Evolutionary conservation across 345 rosid genomes (phyloP).

Genomic region (Excoecaria agallocha): DNA sequence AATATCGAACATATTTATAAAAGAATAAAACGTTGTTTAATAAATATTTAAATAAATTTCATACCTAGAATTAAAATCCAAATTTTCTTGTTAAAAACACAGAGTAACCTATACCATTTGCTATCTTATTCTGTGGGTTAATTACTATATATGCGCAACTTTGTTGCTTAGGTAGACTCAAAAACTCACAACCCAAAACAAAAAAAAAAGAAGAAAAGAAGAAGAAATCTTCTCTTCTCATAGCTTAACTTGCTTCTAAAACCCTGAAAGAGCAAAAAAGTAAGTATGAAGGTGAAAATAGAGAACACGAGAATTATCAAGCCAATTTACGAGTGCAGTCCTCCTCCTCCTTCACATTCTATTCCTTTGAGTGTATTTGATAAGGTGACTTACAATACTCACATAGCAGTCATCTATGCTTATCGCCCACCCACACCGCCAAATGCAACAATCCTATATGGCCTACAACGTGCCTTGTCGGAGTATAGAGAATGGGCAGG

Average conservation of each 20-base stretch:
- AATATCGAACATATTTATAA: too few relatives aligned
- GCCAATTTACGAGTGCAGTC: slow-evolving; percentile 21
- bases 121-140: too few relatives aligned
- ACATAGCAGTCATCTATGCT: slow-evolving; percentile 31
- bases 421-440: slow-evolving; percentile 27
- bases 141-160: too few relatives aligned
- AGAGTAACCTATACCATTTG: too few relatives aligned
- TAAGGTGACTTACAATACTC: slow-evolving; percentile 23
- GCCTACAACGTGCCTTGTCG: slow-evolving; percentile 19
- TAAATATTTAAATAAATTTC: too few relatives aligned
- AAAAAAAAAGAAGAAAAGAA: too few relatives aligned
- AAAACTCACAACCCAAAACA: background rate
- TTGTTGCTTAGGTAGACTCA: too few relatives aligned
- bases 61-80: too few relatives aligned
- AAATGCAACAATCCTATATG: slow-evolving; percentile 18
- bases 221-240: background rate
- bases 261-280: too few relatives aligned
- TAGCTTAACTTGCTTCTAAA: too few relatives aligned
- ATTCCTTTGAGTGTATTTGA: slow-evolving; percentile 6
- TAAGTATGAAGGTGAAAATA: slow-evolving; percentile 34
- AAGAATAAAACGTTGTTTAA: too few relatives aligned
- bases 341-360: background rate
- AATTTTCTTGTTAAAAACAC: too few relatives aligned
- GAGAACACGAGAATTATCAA: slow-evolving; percentile 22
- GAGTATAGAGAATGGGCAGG: slow-evolving; percentile 9